phyloP scores from a whole-genome alignment of 1,284 basidiomycete genomes.

The Cryptococcus sp. region DNA sequence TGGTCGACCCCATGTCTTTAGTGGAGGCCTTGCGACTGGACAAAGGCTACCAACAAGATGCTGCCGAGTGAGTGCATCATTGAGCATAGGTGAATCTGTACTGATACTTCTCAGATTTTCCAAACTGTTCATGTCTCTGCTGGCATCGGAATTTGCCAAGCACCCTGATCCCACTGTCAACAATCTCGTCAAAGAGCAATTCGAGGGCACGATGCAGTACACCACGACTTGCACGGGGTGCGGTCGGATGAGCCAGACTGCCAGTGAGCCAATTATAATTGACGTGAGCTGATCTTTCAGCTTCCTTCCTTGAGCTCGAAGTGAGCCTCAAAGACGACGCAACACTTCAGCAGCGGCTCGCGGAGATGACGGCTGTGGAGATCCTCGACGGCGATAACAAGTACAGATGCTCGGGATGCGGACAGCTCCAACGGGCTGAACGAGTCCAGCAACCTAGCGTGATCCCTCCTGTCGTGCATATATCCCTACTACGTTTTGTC shows the following conservation, averaged over 20 bases:
- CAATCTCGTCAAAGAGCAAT: conserved; percentile 72
- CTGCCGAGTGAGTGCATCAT: conserved; percentile 70
- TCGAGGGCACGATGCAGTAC: conserved; percentile 79
- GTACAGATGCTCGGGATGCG: conserved; percentile 77
- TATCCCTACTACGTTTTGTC: conserved; percentile 84
- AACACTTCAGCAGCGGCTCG: conserved; percentile 70
- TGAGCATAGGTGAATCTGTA: not conserved
- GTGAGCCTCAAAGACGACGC: conserved; percentile 70
- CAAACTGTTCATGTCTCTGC: conserved; percentile 85
- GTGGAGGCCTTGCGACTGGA: conserved; percentile 78
- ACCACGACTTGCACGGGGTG: conserved; percentile 64
- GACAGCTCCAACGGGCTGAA: conserved; percentile 69
- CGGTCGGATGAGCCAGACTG: too few species aligned
- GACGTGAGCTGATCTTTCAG: not conserved
- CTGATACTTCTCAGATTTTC: conserved; percentile 66
- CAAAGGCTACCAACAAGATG: conserved; percentile 85
- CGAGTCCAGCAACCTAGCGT: conserved; percentile 66
- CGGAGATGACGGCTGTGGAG: conserved; percentile 66
- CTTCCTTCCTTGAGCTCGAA: conserved; percentile 76
- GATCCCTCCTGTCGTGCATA: conserved; percentile 79
- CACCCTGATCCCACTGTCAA: conserved; percentile 59
- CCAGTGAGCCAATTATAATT: too few species aligned
- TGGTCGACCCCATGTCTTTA: conserved; percentile 78
- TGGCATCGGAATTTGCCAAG: conserved; percentile 79
- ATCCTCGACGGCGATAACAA: conserved; percentile 75